These are phyloP conservation scores for Peronosclerospora sorghi DNA, from an alignment of 352 stramenopile species.

Conservation along the genomic window DNA sequence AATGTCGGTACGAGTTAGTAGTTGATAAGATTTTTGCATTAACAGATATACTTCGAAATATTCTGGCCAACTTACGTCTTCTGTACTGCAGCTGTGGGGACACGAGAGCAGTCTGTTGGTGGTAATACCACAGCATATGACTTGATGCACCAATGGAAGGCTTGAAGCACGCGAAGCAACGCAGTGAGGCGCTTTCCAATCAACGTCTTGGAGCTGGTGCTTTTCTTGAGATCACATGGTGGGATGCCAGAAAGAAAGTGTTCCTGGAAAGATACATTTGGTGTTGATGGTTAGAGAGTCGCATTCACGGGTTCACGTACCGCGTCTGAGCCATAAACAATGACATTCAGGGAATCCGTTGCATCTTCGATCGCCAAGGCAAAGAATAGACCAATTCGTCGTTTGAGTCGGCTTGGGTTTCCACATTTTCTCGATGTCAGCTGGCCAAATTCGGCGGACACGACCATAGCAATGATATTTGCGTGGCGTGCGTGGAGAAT, in stretches of 20 bases:
- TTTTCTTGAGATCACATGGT: constrained; percentile 44
- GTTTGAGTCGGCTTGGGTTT: constrained; percentile 23
- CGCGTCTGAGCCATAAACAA: constrained; percentile 59
- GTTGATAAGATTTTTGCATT: too few species aligned
- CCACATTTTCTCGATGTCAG: constrained; percentile 33
- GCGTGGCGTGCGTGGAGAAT: constrained; percentile 24
- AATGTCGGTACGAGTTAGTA: too few species aligned
- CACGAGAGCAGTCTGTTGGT: background rate
- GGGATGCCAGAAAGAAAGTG: constrained; percentile 62
- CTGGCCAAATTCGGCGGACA: constrained; percentile 35
- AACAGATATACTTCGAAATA: too few species aligned
- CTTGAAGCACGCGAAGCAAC: constrained; percentile 13
- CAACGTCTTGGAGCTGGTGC: constrained; percentile 35
- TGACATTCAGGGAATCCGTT: constrained; percentile 40
- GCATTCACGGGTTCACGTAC: constrained; percentile 33
- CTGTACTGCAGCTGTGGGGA: constrained; percentile 16
- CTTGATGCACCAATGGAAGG: constrained; percentile 60
- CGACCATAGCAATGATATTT: constrained; percentile 60
- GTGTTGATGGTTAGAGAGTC: too few species aligned
- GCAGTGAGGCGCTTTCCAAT: constrained; percentile 39
- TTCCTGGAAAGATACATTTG: constrained; percentile 24
- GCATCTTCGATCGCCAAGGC: constrained; percentile 42
- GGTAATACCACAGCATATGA: constrained; percentile 33
- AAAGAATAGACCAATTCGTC: constrained; percentile 60
- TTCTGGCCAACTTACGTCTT: too few species aligned